Base-by-base conservation (phyloP, 1,284 basidiomycete genomes). In the Ceratobasidium sp. region DNA sequence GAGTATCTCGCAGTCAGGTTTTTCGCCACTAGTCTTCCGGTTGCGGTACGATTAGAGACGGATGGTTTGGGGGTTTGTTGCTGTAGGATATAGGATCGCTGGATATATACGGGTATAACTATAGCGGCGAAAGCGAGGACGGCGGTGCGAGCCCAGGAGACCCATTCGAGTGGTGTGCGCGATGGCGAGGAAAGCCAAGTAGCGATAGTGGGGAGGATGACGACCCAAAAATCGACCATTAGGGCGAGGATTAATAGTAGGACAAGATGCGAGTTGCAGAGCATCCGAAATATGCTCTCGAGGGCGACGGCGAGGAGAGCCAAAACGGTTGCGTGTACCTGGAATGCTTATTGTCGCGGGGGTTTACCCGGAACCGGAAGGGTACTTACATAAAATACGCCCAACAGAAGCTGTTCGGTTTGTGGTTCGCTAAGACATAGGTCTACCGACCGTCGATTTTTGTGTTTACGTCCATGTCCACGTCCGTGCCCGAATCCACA, bases 361-460 rank as follows among this genome's bases (percentile, higher is more conserved):
- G 15, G 3, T 19, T 40, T 62, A 2, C 2, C 7, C 25, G 4
- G 13, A n/a, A 22, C 44, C 46, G 40, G 1, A n/a, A 46, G 46
- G 29, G n/a, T 44, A 56, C 59, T 46, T 40, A 64, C 70, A 34
- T 73, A 64, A 52, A 73, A 73, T 25, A 49, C 37, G n/a, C 17
- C 46, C 19, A 73, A 17, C 0, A 46, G n/a, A 4, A 73, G 59
- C n/a, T 56, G 57, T 44, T 59, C 57, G 7, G 59, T 52, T 29
- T 73, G 70, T 25, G 34, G 43, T 52, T 54, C 25, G 59, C 57
- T 73, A 13, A 73, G 57, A 34, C 70, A 73, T 11, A 73, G 51
- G 5, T 73, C 46, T 2, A 29, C n/a, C 19, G 19, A 29, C 15
- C 49, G 57, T 4, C 25, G 57, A 3, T 22, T 62, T 34, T 64